phyloP scores from a whole-genome alignment of 1,139 yeast genomes.

The Debaryomyces fabryi region DNA sequence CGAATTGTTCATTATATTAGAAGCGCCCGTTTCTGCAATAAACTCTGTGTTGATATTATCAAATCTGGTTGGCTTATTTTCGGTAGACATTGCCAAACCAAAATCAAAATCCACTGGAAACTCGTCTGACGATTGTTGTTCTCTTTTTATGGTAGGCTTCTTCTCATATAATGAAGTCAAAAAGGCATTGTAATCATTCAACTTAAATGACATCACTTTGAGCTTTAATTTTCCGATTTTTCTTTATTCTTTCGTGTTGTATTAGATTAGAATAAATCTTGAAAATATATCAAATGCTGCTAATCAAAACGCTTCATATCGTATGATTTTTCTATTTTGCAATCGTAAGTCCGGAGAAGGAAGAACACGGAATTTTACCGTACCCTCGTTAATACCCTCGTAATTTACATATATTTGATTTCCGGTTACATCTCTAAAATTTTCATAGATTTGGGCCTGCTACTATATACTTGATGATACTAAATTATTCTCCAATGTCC shows the following conservation, averaged over 20 bases:
- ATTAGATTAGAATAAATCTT: background rate
- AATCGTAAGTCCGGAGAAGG: slow-evolving; percentile 2
- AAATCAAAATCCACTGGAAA: slow-evolving; percentile 38
- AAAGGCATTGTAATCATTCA: slow-evolving; percentile 37
- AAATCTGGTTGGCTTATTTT: background rate
- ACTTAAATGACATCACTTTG: slow-evolving; percentile 29
- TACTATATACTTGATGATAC: background rate
- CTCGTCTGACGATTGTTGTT: background rate
- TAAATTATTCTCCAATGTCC: slow-evolving; percentile 45
- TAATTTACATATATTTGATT: background rate
- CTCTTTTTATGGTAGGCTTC: slow-evolving; percentile 7
- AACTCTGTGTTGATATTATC: slow-evolving; percentile 8
- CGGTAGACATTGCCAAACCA: slow-evolving; percentile 22
- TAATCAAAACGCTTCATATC: slow-evolving; percentile 2
- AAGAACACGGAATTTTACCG: background rate
- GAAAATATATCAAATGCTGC: background rate
- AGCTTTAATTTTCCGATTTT: background rate
- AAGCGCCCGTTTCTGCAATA: slow-evolving; percentile 15
- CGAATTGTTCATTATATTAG: background rate
- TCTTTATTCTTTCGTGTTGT: background rate
- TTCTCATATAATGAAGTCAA: slow-evolving; percentile 32
- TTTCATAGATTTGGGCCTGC: background rate
- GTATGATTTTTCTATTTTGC: slow-evolving; percentile 10
- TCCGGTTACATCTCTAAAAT: slow-evolving; percentile 8
- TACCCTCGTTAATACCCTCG: background rate